A percentile compares a stretch with the other conserved stretches of the same genome.
Evolutionary conservation across 495 filamentous ascomycete species (phyloP).

Genomic region (Aspergillus panamensis): DNA sequence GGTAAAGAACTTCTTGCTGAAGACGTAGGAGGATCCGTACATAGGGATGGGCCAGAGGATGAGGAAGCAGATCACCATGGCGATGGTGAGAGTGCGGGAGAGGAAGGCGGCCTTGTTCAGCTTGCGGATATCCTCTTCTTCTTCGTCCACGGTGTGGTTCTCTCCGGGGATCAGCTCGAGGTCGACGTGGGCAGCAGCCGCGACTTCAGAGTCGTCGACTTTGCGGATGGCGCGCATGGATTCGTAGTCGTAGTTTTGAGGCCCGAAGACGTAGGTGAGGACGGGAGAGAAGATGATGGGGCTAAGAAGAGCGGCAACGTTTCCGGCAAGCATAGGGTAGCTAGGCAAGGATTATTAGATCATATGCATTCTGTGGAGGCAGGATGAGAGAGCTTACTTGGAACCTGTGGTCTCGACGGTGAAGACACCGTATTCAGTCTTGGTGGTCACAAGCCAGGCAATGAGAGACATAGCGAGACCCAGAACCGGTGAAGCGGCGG

Average conservation of each 20-base stretch:
- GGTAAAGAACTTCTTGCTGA: constrained; percentile 87
- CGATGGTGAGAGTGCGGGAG: constrained; percentile 70
- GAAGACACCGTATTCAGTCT: constrained; percentile 68
- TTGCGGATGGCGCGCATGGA: constrained; percentile 80
- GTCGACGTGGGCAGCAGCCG: constrained; percentile 64
- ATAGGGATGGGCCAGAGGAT: constrained; percentile 95
- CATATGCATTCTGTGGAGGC: neutral
- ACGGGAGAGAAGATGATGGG: constrained; percentile 76
- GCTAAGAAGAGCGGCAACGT: constrained; percentile 74
- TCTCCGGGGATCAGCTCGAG: constrained; percentile 64
- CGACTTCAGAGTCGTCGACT: constrained; percentile 78
- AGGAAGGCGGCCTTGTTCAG: constrained; percentile 72
- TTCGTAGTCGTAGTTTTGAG: constrained; percentile 86
- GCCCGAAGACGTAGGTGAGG: constrained; percentile 68
- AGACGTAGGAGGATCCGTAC: constrained; percentile 84
- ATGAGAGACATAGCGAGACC: constrained; percentile 73
- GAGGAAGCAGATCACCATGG: constrained; percentile 72
- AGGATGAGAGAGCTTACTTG: constrained; percentile 47
- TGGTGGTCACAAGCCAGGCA: constrained; percentile 89
- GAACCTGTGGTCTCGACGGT: constrained; percentile 72
- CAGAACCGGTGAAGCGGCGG: constrained; percentile 68
- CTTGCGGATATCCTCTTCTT: constrained; percentile 63
- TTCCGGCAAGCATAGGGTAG: constrained; percentile 87
- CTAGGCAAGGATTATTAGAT: constrained; percentile 20
- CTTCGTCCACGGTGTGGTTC: constrained; percentile 26